Conservation (phyloP, 2,329 filamentous ascomycete species). For the Xylaria sp. region DNA sequence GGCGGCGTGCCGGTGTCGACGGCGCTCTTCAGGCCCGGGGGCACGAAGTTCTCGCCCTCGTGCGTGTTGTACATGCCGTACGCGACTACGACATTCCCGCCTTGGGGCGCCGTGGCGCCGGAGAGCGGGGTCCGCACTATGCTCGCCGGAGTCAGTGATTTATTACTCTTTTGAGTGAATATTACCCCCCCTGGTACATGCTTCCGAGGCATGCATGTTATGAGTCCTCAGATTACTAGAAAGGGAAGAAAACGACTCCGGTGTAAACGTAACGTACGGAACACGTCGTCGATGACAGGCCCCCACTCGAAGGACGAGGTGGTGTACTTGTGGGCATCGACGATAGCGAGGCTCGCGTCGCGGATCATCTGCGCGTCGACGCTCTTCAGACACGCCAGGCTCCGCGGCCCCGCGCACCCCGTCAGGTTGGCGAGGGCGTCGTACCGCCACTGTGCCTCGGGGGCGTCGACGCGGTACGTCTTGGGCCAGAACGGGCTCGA, state of each 20-base stretch:
- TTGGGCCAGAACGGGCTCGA: conserved; percentile 68
- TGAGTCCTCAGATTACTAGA: no score
- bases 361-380: conserved; percentile 63
- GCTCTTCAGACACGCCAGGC: conserved; percentile 64
- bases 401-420: conserved; percentile 59
- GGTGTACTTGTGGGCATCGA: conserved; percentile 61
- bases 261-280: no score
- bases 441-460: conserved; percentile 63
- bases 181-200: no score
- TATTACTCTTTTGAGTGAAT: no score
- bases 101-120: conserved; percentile 49
- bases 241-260: no score
- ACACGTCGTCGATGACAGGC: conserved; percentile 67
- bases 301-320: conserved; percentile 69
- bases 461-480: conserved; percentile 62
- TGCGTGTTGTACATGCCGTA: conserved; percentile 70
- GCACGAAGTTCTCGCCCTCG: conserved; percentile 71
- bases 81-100: conserved; percentile 51
- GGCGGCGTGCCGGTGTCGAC: conserved; percentile 49
- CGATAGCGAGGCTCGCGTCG: conserved; percentile 61
- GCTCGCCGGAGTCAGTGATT: no score
- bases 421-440: conserved; percentile 57
- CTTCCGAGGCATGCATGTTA: no score
- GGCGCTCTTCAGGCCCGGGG: conserved; percentile 56
- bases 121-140: conserved; percentile 60